These are phyloP conservation scores for Mycena rosella DNA, from an alignment of 768 basidiomycete species.

Conservation along the genomic window DNA sequence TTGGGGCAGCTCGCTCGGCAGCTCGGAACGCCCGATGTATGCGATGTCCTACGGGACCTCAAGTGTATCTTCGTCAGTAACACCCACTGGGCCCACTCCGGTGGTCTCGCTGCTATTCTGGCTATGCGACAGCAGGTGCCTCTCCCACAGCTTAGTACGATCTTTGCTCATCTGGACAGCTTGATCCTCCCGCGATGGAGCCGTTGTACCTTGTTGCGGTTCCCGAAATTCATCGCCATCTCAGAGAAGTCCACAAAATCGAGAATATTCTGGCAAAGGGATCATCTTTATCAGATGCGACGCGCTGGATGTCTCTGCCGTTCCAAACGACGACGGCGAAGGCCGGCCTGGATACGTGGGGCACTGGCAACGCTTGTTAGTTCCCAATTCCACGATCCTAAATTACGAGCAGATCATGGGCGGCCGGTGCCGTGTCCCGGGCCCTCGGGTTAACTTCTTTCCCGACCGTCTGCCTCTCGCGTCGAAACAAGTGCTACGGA, in stretches of 20 bases:
- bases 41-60: conserved; percentile 72
- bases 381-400: no score
- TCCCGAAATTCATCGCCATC: conserved; percentile 67
- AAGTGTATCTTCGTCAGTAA: conserved; percentile 83
- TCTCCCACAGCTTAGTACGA: background rate
- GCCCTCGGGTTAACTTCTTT: no score
- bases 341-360: background rate
- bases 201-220: conserved; percentile 82
- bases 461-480: no score
- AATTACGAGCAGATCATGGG: no score
- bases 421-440: no score
- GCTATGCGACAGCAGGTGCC: no score
- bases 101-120: no score
- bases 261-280: conserved; percentile 71
- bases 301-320: background rate
- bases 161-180: conserved; percentile 52
- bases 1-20: conserved; percentile 88
- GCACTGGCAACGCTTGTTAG: no score
- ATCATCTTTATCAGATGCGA: conserved; percentile 56
- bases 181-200: conserved; percentile 67
- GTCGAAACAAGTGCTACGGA: background rate
- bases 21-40: conserved; percentile 72
- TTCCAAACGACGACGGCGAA: background rate
- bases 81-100: no score
- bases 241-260: conserved; percentile 79